Conservation (phyloP, 352 stramenopile genomes). For the Pythium diclinum region DNA sequence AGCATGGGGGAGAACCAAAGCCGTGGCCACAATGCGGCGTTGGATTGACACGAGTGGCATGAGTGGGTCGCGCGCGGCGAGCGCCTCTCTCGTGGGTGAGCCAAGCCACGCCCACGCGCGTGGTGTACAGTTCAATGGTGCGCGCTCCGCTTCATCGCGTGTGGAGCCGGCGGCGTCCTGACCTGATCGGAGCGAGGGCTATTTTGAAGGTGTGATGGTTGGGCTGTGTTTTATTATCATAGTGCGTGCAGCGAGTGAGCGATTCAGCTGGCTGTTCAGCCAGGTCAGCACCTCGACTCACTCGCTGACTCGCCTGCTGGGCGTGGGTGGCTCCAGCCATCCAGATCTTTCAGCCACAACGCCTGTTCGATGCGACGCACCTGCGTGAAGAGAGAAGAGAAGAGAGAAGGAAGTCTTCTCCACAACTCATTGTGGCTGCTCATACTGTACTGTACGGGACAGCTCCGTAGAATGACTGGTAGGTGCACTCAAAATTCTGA, state of each 20-base stretch:
- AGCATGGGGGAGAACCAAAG: background rate
- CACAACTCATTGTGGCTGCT: background rate
- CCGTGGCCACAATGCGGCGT: background rate
- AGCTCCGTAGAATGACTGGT: background rate
- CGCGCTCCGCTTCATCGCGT: background rate
- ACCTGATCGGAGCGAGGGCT: background rate
- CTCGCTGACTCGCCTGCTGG: background rate
- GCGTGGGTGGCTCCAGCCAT: background rate
- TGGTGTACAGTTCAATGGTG: background rate
- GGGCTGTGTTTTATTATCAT: background rate
- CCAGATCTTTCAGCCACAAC: constrained; percentile 3
- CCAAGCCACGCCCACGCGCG: background rate
- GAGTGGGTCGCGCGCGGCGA: background rate
- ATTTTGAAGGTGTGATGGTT: background rate
- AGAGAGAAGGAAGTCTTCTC: background rate
- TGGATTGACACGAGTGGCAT: constrained; percentile 18
- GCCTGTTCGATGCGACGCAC: background rate
- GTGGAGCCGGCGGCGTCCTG: background rate
- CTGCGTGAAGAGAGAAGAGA: background rate
- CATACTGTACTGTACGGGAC: background rate
- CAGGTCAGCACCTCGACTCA: background rate
- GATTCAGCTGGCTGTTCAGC: background rate
- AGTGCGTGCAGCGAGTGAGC: background rate
- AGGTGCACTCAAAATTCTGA: constrained; percentile 7
- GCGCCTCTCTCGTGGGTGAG: background rate